Percentiles rank a stretch among this genome's conserved stretches.
phyloP scores from a whole-genome alignment of 1,284 basidiomycete genomes.

The Phlebopus sp. region DNA sequence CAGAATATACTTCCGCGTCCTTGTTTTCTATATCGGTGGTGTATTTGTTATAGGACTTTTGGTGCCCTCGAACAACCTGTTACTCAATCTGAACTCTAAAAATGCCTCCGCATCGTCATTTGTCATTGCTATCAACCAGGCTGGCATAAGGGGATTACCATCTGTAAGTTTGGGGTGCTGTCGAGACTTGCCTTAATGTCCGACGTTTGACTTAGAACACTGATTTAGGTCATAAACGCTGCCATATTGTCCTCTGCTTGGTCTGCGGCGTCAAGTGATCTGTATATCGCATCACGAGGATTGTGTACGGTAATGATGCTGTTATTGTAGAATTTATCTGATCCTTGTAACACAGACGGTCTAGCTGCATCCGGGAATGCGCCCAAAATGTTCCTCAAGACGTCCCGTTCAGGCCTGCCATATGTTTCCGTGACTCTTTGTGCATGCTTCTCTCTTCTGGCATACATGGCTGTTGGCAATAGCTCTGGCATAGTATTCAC shows the following conservation, averaged over 20 bases:
- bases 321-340: background rate
- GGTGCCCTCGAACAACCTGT: constrained; percentile 44
- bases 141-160: constrained; percentile 52
- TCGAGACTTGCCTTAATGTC: background rate
- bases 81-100: constrained; percentile 31
- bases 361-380: constrained; percentile 59
- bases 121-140: constrained; percentile 49
- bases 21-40: constrained; percentile 49
- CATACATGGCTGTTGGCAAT: constrained; percentile 46
- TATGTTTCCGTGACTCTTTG: constrained; percentile 50
- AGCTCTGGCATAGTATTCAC: constrained; percentile 54
- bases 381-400: constrained; percentile 52
- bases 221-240: constrained; percentile 55
- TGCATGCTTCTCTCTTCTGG: constrained; percentile 50
- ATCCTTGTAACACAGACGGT: constrained; percentile 39
- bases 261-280: constrained; percentile 56
- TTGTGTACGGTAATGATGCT: constrained; percentile 37
- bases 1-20: constrained; percentile 52
- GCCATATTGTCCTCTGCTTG: constrained; percentile 62
- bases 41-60: constrained; percentile 51
- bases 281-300: constrained; percentile 53
- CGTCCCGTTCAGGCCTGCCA: constrained; percentile 58
- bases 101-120: constrained; percentile 46
- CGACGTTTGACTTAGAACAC: constrained; percentile 5
- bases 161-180: constrained; percentile 28